Conservation (phyloP, 805 yeast genomes). For the Saccharomycopsis olivae region DNA sequence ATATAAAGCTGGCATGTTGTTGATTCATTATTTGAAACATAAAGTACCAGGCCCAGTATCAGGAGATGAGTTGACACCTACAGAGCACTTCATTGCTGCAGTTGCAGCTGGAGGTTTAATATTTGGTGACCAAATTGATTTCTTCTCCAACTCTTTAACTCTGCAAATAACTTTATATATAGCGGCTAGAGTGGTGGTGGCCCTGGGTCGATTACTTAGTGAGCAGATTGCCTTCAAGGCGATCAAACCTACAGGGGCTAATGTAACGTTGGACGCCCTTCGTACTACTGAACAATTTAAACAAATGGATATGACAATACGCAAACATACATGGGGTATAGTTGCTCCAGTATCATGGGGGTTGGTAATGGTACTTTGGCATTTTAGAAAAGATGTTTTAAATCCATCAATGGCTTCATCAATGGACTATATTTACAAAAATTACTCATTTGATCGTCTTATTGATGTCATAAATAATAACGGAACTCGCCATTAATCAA, state of each 20-base stretch:
- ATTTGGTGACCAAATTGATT: conserved; percentile 9
- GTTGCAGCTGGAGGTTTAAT: conserved; percentile 12
- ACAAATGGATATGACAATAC: background rate
- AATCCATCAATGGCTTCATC: conserved; percentile 8
- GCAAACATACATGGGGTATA: conserved; percentile 4
- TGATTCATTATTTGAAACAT: background rate
- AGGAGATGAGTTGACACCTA: conserved; percentile 7
- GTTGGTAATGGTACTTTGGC: conserved; percentile 11
- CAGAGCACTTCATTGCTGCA: too few relatives aligned
- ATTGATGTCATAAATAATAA: background rate
- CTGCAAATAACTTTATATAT: conserved; percentile 14
- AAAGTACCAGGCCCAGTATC: background rate
- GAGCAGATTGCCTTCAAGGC: conserved; percentile 3
- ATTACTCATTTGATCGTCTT: background rate
- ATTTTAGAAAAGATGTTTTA: background rate
- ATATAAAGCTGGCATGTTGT: conserved; percentile 2
- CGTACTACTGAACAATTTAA: background rate
- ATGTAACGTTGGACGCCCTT: background rate
- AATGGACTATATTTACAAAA: conserved; percentile 12
- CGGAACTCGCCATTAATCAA: background rate
- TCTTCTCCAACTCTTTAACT: conserved; percentile 9
- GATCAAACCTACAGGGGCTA: background rate
- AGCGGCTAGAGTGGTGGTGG: conserved; percentile 12
- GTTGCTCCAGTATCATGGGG: conserved; percentile 12
- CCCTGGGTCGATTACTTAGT: conserved; percentile 6